Conservation (phyloP, 1,284 basidiomycete genomes). For the Sporisorium exsertum region DNA sequence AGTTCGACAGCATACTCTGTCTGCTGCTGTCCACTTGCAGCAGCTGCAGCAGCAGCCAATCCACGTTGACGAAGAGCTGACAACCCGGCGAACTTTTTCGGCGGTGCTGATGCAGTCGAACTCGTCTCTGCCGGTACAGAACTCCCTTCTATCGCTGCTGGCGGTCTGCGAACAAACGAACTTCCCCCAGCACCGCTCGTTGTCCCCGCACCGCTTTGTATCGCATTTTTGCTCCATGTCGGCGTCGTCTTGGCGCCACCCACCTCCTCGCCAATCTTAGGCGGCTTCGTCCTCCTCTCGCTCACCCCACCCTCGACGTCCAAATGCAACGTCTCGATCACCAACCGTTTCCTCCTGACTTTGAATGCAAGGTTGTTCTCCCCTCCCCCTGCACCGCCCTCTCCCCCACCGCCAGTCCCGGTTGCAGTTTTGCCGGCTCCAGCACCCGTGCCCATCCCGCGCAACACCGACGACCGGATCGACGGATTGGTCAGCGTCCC, state of each 20-base stretch:
- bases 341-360: slow-evolving; percentile 84
- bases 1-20: slow-evolving; percentile 31
- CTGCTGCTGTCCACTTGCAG: neutral
- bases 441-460: slow-evolving; percentile 60
- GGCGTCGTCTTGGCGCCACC: neutral
- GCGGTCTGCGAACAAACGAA: slow-evolving; percentile 15
- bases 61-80: slow-evolving; percentile 38
- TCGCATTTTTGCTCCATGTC: neutral
- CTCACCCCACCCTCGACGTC: slow-evolving; percentile 91
- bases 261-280: slow-evolving; percentile 19
- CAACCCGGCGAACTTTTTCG: slow-evolving; percentile 32
- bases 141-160: neutral
- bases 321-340: slow-evolving; percentile 91
- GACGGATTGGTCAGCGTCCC: slow-evolving; percentile 58
- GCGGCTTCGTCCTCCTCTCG: slow-evolving; percentile 74
- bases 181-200: neutral
- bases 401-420: slow-evolving; percentile 25
- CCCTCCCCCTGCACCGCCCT: slow-evolving; percentile 73
- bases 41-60: slow-evolving; percentile 25
- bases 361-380: slow-evolving; percentile 96
- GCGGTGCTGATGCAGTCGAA: slow-evolving; percentile 2
- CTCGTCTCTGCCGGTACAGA: slow-evolving; percentile 1
- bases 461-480: slow-evolving; percentile 54
- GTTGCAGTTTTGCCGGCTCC: slow-evolving; percentile 15
- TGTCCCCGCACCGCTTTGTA: neutral